Conservation (phyloP, 208 protist genomes). For the Phytomonas sp. region DNA sequence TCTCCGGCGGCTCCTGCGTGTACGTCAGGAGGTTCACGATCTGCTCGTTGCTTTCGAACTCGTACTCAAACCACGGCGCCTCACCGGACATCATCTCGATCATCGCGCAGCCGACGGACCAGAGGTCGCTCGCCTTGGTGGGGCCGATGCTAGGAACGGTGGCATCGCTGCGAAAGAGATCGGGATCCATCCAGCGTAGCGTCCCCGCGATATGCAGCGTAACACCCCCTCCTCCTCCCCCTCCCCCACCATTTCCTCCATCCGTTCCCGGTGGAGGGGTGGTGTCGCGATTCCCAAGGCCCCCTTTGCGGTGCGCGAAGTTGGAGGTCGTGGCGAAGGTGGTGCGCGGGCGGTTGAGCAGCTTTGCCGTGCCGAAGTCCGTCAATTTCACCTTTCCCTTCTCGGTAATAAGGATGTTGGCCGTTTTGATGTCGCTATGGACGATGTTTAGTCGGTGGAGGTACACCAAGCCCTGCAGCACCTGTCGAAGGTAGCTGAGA, state of each 20-base stretch:
- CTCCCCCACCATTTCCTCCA: neutral
- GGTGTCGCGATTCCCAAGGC: neutral
- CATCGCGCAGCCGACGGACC: conserved; percentile 85
- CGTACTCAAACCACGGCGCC: conserved; percentile 86
- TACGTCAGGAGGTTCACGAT: conserved; percentile 82
- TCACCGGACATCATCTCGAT: conserved; percentile 88
- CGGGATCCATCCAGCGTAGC: conserved; percentile 86
- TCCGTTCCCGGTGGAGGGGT: neutral
- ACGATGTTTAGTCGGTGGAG: conserved; percentile 85
- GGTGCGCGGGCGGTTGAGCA: conserved; percentile 46
- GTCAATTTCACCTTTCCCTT: conserved; percentile 80
- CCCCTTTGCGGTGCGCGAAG: neutral
- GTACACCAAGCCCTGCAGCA: conserved; percentile 77
- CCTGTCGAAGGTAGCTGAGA: conserved; percentile 74
- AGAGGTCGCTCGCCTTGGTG: conserved; percentile 82
- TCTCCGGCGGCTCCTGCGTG: conserved; percentile 71
- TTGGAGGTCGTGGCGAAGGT: conserved; percentile 14
- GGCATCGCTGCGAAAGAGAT: conserved; percentile 38
- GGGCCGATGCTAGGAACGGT: conserved; percentile 20
- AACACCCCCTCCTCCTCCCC: conserved; percentile 11
- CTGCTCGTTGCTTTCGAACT: conserved; percentile 82
- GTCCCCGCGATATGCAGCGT: conserved; percentile 73
- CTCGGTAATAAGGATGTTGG: conserved; percentile 88
- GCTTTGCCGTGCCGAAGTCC: conserved; percentile 84
- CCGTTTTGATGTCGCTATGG: conserved; percentile 86